These are phyloP conservation scores for Drosera capensis DNA, from an alignment of 148 eudicot species.

Conservation along the genomic window DNA sequence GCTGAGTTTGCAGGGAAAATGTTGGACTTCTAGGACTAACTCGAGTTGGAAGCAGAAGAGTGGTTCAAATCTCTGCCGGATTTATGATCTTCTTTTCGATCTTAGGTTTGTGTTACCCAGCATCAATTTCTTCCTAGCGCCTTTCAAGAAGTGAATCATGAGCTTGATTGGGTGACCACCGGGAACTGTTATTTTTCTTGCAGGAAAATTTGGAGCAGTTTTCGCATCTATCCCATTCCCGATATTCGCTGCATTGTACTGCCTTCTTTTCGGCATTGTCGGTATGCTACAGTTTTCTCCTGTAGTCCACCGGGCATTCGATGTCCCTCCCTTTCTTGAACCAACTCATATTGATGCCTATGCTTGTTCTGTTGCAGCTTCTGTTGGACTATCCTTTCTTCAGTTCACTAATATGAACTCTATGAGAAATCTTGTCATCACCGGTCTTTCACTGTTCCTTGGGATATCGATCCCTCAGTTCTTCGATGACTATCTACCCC, in stretches of 20 bases:
- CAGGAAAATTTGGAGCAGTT: slow-evolving; percentile 99
- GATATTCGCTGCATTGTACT: slow-evolving; percentile 74
- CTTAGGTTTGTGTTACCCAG: slow-evolving; percentile 38
- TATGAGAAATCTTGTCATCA: slow-evolving; percentile 90
- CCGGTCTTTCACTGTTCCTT: slow-evolving; percentile 86
- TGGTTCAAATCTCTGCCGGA: slow-evolving; percentile 94
- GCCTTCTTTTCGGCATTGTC: slow-evolving; percentile 84
- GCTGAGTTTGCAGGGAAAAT: slow-evolving; percentile 44
- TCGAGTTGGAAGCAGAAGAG: slow-evolving; percentile 97
- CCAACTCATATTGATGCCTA: not conserved
- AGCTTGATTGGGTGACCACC: not conserved
- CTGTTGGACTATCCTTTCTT: slow-evolving; percentile 90
- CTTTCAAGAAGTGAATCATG: not conserved
- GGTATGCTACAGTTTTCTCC: slow-evolving; percentile 26
- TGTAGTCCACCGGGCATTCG: slow-evolving; percentile 2
- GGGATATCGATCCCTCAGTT: slow-evolving; percentile 92
- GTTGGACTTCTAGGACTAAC: slow-evolving; percentile 95
- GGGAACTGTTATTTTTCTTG: slow-evolving; percentile 7
- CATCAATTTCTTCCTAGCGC: not conserved
- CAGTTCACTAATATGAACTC: slow-evolving; percentile 99
- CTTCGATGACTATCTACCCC: slow-evolving; percentile 48
- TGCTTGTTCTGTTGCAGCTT: slow-evolving; percentile 41
- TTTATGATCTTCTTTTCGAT: slow-evolving; percentile 96
- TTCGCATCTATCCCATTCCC: slow-evolving; percentile 96
- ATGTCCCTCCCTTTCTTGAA: not conserved